phyloP scores from a whole-genome alignment of 371 early-diverging fungal species.

The Amoeboradix gromovi region DNA sequence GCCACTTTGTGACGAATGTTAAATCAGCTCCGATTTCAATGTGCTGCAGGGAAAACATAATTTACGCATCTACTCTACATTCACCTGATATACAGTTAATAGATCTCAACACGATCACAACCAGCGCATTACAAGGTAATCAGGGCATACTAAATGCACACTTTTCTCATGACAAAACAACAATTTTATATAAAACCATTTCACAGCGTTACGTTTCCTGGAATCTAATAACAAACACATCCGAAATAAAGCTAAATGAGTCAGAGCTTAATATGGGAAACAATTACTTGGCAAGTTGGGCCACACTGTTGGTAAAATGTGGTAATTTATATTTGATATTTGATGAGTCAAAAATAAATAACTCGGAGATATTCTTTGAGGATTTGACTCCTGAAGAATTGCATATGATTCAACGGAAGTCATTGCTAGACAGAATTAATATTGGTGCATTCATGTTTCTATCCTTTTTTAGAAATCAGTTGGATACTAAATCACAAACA shows the following conservation, averaged over 20 bases:
- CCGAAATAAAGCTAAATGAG: neutral
- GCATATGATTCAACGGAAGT: neutral
- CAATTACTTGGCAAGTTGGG: neutral
- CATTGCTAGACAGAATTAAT: neutral
- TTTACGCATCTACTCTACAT: too few species aligned
- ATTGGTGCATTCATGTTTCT: neutral
- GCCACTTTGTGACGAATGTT: too few species aligned
- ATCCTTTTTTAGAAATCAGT: neutral
- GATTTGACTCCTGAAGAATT: neutral
- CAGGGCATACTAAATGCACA: neutral
- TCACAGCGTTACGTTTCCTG: neutral
- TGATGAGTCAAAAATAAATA: neutral
- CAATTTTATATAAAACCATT: neutral
- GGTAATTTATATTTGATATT: neutral
- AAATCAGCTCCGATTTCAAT: too few species aligned
- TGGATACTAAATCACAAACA: neutral
- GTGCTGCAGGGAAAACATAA: too few species aligned
- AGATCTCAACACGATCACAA: neutral
- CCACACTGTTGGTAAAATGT: neutral
- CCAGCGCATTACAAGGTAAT: neutral
- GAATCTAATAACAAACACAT: neutral
- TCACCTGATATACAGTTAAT: too few species aligned
- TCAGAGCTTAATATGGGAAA: neutral
- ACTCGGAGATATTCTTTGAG: neutral
- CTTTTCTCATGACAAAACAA: neutral